A percentile compares a stretch with the other conserved stretches of the same genome.
Evolutionary conservation across 2,329 filamentous ascomycete genomes (phyloP).

Genomic region (Hirsutella minnesotensis): DNA sequence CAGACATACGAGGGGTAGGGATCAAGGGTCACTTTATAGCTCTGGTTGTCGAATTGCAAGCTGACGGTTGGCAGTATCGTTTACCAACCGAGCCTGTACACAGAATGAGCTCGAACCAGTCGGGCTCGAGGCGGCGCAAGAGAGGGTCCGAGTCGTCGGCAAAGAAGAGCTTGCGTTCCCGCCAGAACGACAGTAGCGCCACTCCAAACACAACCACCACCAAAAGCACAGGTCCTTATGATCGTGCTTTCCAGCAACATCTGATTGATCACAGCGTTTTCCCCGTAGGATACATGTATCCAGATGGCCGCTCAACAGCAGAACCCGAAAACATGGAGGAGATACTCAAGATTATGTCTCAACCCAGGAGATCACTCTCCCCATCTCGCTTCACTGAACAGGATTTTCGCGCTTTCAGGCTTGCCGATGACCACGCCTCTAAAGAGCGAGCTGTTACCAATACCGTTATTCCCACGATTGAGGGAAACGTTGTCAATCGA

Average conservation of each 20-base stretch:
- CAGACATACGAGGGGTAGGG: background rate
- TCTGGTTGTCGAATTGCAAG: too few relatives aligned
- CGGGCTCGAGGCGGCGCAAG: background rate
- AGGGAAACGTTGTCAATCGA: conserved; percentile 11
- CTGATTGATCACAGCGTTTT: conserved; percentile 9
- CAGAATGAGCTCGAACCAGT: background rate
- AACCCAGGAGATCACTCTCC: conserved; percentile 19
- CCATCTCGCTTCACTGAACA: conserved; percentile 20
- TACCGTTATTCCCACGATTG: conserved; percentile 20
- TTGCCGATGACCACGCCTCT: conserved; percentile 14
- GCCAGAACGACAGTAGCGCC: background rate
- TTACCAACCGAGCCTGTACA: background rate
- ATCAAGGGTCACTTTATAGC: background rate
- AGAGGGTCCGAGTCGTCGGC: too few relatives aligned
- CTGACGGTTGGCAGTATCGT: background rate
- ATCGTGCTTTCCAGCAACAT: conserved; percentile 10
- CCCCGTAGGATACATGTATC: conserved; percentile 8
- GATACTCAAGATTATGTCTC: conserved; percentile 5
- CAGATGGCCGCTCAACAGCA: conserved; percentile 4
- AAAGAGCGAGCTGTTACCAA: conserved; percentile 21
- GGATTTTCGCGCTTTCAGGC: conserved; percentile 17
- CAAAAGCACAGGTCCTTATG: conserved; percentile 9
- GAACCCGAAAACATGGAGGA: conserved; percentile 10
- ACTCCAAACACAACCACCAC: conserved; percentile 4
- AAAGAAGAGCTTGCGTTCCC: background rate